Evolutionary conservation across 495 filamentous ascomycete species (phyloP), one percentile per base, ranked within the genome.

Genomic region (Neurospora sp.): DNA sequence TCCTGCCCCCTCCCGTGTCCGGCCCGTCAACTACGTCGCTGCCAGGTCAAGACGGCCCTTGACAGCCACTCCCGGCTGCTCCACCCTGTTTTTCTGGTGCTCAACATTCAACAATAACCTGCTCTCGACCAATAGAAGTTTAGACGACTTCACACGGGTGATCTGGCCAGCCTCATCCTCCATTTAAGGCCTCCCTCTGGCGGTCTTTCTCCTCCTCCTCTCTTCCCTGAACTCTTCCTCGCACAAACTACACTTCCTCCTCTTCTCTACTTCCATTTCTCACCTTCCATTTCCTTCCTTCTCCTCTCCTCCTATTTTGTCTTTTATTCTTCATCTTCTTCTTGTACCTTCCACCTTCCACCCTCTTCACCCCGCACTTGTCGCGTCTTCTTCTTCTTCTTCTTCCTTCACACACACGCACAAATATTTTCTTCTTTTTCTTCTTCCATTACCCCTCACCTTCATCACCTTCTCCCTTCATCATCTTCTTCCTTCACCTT

Each of bases 51-150:
- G 31, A 31, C 53, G 14, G 53, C 22, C 53, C 53, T 65, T 65
- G 53, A 65, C 69, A 69, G 44, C 53, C 70, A 73, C 71, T 74
- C 40, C 69, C 75, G 44, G 37, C 42, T 27, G 70, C 73, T 72
- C 72, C 69, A 71, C 22, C 69, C 37, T 31, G 41, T 69, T 38
- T 68, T 5, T 27, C 44, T 35, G 68, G 45, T 53, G 65, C 27
- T 71, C 70, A 72, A 35, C 14, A 8, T 31, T 70, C 71, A 70
- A 71, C 72, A 72, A 71, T 72, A 76, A 9, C 53, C 39, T 72
- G 41, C 71, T 3, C 38, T 70, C 45, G 40, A 10, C 44, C 44
- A 61, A 71, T 70, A 68, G 70, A 35, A 65, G 53, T 35, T 65
- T 27, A 65, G 53, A 37, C 53, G 53, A 65, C 10, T 61, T 27